Base-by-base conservation (phyloP, 2,329 filamentous ascomycete genomes). In the Podosphaera leucotricha region DNA sequence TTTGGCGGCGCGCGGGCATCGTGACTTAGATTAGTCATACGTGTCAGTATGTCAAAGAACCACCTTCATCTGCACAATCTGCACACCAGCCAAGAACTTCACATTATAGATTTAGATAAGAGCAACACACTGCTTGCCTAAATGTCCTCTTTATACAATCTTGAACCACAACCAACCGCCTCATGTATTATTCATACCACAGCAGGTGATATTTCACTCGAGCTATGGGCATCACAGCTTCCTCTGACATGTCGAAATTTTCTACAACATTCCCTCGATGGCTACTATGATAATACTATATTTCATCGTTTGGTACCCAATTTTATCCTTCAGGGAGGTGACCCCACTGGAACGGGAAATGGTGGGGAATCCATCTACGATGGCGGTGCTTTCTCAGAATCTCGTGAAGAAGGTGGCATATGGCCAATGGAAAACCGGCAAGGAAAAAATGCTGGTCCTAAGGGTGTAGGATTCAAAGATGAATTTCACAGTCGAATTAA, bases 241-340 rank as follows among this genome's bases (percentile, higher is more conserved):
- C 90, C 90, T 7, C 68, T 94, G 49, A 80, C 90, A 21, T 85
- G 79, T 57, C 84, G 87, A 53, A 95, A 94, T 65, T 98, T 98
- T 62, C 71, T 98, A 33, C 90, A 98, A 61, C 79, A 86, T 56
- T 90, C 83, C 58, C 72, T 94, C 52, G 86, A 98, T 59, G 85
- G 85, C 53, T 95, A 95, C 66, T 98, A 95, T 65, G 78, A 84
- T 54, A 77, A 79, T 57, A 94, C 86, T 0, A 77, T 90, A 49
- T 98, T 98, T 64, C 90, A 98, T 64, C 82, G 90, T 20, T 68
- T 95, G 5, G 77, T 93, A 0, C 83, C 86, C 0, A 81, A 80
- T 43, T 98, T 98, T 61, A 82, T 98, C 49, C 65, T 95, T 10
- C 90, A 98, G 57, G 90, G 87, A 24, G 90, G 90, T 45, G 90